Base-by-base conservation (phyloP, 2,329 filamentous ascomycete species). In the Trichoderma sp. region DNA sequence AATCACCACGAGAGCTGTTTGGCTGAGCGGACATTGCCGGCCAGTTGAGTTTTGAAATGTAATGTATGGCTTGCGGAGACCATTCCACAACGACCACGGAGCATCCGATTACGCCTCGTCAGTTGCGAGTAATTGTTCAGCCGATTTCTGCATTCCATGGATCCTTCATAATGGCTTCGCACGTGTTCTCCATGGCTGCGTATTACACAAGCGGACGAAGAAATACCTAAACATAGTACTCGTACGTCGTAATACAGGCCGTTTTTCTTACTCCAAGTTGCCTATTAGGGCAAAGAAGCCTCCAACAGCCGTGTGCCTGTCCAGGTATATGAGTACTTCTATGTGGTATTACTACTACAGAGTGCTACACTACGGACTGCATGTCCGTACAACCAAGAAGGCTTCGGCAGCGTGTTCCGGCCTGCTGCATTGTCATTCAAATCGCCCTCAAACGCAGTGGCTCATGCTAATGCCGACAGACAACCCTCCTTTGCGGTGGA, bases 361-460 rank as follows among this genome's bases (percentile, higher is more conserved):
- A 3, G 14, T 39, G 11, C 34, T 8, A 51, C 47, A 8, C 36
- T 7, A 39, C 14, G 15, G 39, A 43, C 15, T 53, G 21, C 47
- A 24, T 53, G 8, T 53, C 62, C n/a, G 18, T 21, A 32, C 28
- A 15, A 34, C 43, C 21, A 34, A 24, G 1, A 21, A n/a, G 28
- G 34, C 30, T 53, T 60, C 65, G 65, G 66, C 56, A 69, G 32
- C 36, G 21, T 60, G 26, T 69, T n/a, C 66, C 66, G 65, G 56
- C 26, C 36, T 69, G 66, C 66, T 32, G 53, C 66, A 61, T 47
- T 24, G 39, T 9, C 39, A 9, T 43, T 43, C 9, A 9, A 47
- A 8, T 30, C 36, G 36, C 56, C 24, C 28, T 60, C 56, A 69
- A 34, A 61, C 66, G 26, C 56, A 21, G 63, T 66, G 63, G 47